A percentile compares a stretch with the other conserved stretches of the same genome.
Conservation (phyloP, 2,329 filamentous ascomycete genomes). For the Tolypocladium tundrense region DNA sequence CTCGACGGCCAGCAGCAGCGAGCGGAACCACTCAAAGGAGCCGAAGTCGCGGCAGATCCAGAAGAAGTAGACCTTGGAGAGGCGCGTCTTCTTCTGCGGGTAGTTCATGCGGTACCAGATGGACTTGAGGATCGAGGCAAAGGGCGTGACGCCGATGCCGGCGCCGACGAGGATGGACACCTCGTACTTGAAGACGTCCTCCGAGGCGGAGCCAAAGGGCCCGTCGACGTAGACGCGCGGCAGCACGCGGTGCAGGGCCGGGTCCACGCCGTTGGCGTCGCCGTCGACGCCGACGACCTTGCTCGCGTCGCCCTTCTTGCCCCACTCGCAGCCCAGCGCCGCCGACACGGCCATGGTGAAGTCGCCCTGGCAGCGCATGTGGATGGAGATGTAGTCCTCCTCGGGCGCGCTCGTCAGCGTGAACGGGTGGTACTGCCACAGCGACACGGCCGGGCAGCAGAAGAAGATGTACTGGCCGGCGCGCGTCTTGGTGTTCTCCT, state of each 20-base stretch:
- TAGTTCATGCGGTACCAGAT: constrained; percentile 94
- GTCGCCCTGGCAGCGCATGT: constrained; percentile 74
- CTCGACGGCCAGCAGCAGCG: constrained; percentile 73
- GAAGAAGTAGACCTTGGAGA: constrained; percentile 86
- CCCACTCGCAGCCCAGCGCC: constrained; percentile 66
- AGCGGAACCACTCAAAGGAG: constrained; percentile 84
- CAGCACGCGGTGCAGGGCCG: constrained; percentile 60
- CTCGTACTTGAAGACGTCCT: constrained; percentile 86
- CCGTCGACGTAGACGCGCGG: constrained; percentile 77
- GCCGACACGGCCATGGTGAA: constrained; percentile 63
- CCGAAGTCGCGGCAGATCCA: constrained; percentile 86
- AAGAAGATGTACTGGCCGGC: constrained; percentile 85
- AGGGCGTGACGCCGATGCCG: constrained; percentile 78
- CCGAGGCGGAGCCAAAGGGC: constrained; percentile 75
- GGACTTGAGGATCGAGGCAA: constrained; percentile 78
- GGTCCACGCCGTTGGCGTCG: constrained; percentile 50
- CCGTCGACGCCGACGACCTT: constrained; percentile 60
- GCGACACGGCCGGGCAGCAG: constrained; percentile 74
- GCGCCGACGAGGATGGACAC: constrained; percentile 69
- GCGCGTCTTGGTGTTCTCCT: constrained; percentile 71
- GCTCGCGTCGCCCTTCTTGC: constrained; percentile 41
- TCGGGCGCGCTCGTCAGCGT: constrained; percentile 79
- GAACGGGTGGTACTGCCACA: constrained; percentile 86
- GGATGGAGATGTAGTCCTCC: constrained; percentile 82
- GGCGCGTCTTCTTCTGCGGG: constrained; percentile 65